Percentiles rank a stretch among this genome's conserved stretches.
Evolutionary conservation across 139 green algal genomes (phyloP).

Genomic region (Volvox reticuliferus): DNA sequence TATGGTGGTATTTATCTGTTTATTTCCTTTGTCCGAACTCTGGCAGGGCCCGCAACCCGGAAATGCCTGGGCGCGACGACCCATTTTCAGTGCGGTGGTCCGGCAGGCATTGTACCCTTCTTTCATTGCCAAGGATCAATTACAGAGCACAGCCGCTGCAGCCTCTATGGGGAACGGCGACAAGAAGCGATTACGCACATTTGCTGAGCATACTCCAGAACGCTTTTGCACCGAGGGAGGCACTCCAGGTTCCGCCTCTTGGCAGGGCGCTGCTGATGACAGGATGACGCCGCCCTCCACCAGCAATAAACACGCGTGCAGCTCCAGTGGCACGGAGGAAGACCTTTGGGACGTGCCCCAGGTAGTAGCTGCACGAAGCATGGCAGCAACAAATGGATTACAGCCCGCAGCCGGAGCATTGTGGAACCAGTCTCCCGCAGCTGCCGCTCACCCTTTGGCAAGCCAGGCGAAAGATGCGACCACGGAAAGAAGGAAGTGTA

Average conservation of each 20-base stretch:
- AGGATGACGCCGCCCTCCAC: background rate
- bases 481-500: no score
- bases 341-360: background rate
- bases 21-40: background rate
- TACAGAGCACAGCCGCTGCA: background rate
- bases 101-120: background rate
- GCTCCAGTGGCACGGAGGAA: background rate
- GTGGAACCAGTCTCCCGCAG: background rate
- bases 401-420: background rate
- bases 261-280: background rate
- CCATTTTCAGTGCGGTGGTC: background rate
- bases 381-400: background rate
- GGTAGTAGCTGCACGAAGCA: background rate
- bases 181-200: background rate
- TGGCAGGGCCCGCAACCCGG: background rate
- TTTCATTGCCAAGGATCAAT: background rate
- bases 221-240: background rate
- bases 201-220: background rate
- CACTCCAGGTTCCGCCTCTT: background rate
- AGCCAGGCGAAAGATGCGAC: no score
- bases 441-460: background rate
- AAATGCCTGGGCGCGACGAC: slow-evolving; percentile 5
- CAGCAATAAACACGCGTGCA: background rate
- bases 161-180: background rate
- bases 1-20: background rate